A percentile compares a stretch with the other conserved stretches of the same genome.
Conservation (phyloP, 768 basidiomycete species). For the Pulveroboletus sp. region DNA sequence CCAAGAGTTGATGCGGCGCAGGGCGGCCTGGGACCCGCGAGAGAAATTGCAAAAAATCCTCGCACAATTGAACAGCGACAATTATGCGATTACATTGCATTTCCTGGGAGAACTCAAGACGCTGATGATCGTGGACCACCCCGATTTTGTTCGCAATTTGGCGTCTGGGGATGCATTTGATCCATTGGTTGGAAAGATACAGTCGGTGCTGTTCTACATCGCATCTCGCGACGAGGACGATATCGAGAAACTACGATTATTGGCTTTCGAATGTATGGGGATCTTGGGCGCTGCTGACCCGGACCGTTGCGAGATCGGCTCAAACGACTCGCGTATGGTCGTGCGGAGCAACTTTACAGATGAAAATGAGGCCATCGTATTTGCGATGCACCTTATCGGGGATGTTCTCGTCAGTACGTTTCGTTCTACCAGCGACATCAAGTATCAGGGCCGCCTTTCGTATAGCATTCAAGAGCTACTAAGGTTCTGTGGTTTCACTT, state of each 20-base stretch:
- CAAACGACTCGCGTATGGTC: constrained; percentile 61
- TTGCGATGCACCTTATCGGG: constrained; percentile 83
- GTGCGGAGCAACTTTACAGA: constrained; percentile 80
- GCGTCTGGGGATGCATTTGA: constrained; percentile 89
- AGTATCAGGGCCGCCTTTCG: constrained; percentile 85
- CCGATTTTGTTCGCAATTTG: constrained; percentile 54
- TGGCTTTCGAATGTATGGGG: constrained; percentile 89
- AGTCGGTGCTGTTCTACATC: constrained; percentile 63
- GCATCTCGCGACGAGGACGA: constrained; percentile 80
- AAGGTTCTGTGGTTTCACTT: constrained; percentile 81
- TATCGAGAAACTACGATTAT: constrained; percentile 58
- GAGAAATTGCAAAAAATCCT: constrained; percentile 64
- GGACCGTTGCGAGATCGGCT: constrained; percentile 75
- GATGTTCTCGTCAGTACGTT: constrained; percentile 88
- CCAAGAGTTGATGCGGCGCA: constrained; percentile 40
- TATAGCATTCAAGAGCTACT: constrained; percentile 91
- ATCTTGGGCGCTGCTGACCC: constrained; percentile 93
- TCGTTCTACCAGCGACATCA: constrained; percentile 90
- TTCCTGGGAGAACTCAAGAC: constrained; percentile 73
- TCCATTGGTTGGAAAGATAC: constrained; percentile 63
- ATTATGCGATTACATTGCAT: constrained; percentile 70
- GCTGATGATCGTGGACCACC: constrained; percentile 53
- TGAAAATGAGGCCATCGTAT: constrained; percentile 68
- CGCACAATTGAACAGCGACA: constrained; percentile 75
- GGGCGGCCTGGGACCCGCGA: constrained; percentile 50